Evolutionary conservation across 1,139 yeast genomes (phyloP).

Genomic region (Blastobotrys serpentis): DNA sequence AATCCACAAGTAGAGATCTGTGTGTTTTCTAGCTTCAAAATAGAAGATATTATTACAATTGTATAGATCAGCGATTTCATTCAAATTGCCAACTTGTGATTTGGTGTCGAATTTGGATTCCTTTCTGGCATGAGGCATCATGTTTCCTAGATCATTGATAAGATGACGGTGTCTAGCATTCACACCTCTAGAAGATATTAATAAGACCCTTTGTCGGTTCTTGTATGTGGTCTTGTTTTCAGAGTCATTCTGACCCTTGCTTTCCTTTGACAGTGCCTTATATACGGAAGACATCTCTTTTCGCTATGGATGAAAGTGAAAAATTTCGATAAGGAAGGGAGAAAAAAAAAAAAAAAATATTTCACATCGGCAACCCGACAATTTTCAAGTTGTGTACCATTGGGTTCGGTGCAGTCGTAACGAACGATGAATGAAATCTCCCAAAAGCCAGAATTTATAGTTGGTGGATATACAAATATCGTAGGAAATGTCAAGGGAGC

Average conservation of each 20-base stretch:
- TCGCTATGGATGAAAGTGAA: not conserved
- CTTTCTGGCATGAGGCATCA: constrained; percentile 93
- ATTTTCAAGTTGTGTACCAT: too few species aligned
- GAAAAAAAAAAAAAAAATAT: constrained; percentile 3
- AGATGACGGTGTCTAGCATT: constrained; percentile 92
- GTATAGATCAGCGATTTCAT: constrained; percentile 94
- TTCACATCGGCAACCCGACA: not conserved
- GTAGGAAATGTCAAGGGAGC: constrained; percentile 20
- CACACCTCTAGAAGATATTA: constrained; percentile 92
- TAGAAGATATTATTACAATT: constrained; percentile 94
- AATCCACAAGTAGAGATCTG: constrained; percentile 91
- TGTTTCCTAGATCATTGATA: constrained; percentile 71
- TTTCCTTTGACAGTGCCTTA: constrained; percentile 64
- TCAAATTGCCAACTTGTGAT: constrained; percentile 81
- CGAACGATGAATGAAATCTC: too few species aligned
- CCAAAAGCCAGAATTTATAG: too few species aligned
- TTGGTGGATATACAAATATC: too few species aligned
- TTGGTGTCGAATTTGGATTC: constrained; percentile 96
- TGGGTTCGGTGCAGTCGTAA: too few species aligned
- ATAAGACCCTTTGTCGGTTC: constrained; percentile 53
- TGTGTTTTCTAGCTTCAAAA: constrained; percentile 95
- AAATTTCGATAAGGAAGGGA: constrained; percentile 14
- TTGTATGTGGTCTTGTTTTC: constrained; percentile 42
- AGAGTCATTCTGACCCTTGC: constrained; percentile 38
- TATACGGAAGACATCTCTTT: constrained; percentile 58